These are phyloP conservation scores for Cordyceps farinosa DNA, from an alignment of 2,329 filamentous ascomycete species.

Conservation along the genomic window DNA sequence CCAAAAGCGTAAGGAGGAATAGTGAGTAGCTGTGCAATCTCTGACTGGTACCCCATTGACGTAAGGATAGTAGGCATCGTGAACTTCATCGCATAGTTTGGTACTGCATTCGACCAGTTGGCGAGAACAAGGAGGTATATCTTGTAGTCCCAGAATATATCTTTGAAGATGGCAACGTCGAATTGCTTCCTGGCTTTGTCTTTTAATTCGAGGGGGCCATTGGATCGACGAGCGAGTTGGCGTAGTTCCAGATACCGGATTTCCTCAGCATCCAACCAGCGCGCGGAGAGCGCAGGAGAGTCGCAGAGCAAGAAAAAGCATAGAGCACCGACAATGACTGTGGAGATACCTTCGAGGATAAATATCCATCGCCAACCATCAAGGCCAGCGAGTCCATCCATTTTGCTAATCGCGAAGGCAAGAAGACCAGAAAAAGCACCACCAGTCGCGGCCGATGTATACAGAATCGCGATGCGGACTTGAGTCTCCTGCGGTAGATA, in stretches of 20 bases:
- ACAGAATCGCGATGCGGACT: constrained; percentile 27
- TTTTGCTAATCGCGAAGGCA: constrained; percentile 23
- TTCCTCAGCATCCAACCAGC: constrained; percentile 36
- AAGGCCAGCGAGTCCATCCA: constrained; percentile 41
- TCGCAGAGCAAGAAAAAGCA: constrained; percentile 46
- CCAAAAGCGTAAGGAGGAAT: constrained; percentile 59
- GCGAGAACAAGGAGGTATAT: constrained; percentile 25
- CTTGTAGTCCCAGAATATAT: constrained; percentile 26
- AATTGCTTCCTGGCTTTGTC: too few species aligned
- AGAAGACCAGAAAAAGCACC: constrained; percentile 49
- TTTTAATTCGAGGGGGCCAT: constrained; percentile 16
- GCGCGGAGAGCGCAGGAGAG: constrained; percentile 30
- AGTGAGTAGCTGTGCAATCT: constrained; percentile 40
- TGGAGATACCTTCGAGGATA: constrained; percentile 34
- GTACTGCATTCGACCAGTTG: neutral
- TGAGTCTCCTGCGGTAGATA: constrained; percentile 29
- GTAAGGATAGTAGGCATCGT: constrained; percentile 19
- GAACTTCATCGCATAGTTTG: constrained; percentile 27
- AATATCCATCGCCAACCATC: constrained; percentile 54
- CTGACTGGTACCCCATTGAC: constrained; percentile 1
- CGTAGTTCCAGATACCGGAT: constrained; percentile 30
- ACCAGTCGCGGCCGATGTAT: constrained; percentile 23
- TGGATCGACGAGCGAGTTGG: constrained; percentile 18
- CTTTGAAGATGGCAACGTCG: constrained; percentile 22
- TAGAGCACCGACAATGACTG: constrained; percentile 34